Base-by-base conservation (phyloP, 306 rosid species). In the Quercus mongolica region DNA sequence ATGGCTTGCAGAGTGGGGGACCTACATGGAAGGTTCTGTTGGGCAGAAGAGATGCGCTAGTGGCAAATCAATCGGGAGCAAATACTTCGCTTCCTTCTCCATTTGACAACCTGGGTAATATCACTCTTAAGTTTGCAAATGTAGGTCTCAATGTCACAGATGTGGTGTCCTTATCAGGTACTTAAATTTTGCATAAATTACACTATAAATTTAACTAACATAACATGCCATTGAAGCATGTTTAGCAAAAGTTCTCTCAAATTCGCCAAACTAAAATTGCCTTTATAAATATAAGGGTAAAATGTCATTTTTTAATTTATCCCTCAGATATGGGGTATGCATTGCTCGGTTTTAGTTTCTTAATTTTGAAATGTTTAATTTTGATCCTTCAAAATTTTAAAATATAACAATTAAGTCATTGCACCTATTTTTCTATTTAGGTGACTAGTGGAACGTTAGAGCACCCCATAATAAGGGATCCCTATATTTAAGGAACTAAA, bases 1-100 rank as follows among this genome's bases (percentile, higher is more conserved):
- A 74, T 46, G n/a, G 25, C 75, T 82, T 80, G 76, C 69, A 94
- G 98, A 91, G 95, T 74, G 97, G 97, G 76, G 98, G 98, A 65
- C 93, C 87, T 5, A 56, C 76, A 33, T 94, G 97, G 98, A 87
- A 13, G 68, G 95, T 94, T 76, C 44, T 69, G 19, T 68, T 90
- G 28, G 98, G 98, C 61, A 75, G 98, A 85, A 87, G 98, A 78
- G 98, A 94, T 82, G 98, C 90, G 17, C 49, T 88, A 1, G 71
- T 87, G 75, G 85, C 97, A 51, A 94, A 90, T 12, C 85, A 80
- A 56, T 51, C 89, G 9, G 85, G 88, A 20, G 95, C 97, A 46
- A 83, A 87, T 62, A 10, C 0, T 5, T 77, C 0, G 5, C 89
- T 94, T 76, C 98, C 97, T 58, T 31, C 88, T 55, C 98, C 98